phyloP scores from a whole-genome alignment of 208 protist genomes.

The Leishmania gerbilli region DNA sequence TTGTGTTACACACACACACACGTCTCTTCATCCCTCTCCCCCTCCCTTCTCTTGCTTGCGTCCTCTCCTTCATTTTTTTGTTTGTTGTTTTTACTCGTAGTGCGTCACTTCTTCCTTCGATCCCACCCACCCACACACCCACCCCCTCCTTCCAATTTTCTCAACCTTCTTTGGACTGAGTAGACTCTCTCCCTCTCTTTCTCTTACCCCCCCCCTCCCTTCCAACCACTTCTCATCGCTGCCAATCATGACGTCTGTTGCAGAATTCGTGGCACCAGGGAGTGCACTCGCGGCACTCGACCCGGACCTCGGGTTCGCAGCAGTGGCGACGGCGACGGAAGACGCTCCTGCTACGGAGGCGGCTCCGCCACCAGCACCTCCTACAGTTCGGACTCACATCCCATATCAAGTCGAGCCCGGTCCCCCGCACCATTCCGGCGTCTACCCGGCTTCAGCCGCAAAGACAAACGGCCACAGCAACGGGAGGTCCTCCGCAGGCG shows the following conservation, averaged over 20 bases:
- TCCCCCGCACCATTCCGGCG: not conserved
- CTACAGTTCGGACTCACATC: conserved; percentile 10
- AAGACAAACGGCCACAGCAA: not conserved
- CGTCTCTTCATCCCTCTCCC: not conserved
- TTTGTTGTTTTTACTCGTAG: not conserved
- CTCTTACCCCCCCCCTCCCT: not conserved
- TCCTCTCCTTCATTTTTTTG: not conserved
- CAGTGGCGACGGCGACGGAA: not conserved
- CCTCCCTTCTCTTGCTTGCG: not conserved
- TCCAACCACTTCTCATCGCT: not conserved
- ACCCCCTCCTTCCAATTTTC: not conserved
- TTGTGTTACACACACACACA: too few species aligned
- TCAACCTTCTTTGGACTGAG: too few species aligned
- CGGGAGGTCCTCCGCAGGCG: not conserved
- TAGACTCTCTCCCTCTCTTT: not conserved
- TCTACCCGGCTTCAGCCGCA: not conserved
- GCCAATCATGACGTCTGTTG: not conserved
- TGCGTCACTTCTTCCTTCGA: not conserved
- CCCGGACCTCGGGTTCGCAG: not conserved
- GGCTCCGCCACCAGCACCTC: too few species aligned
- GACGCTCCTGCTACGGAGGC: not conserved
- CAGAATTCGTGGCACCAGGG: not conserved
- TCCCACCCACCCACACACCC: not conserved
- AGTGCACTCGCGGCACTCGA: not conserved
- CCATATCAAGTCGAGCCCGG: conserved; percentile 19